Conservation (phyloP, 495 filamentous ascomycete species). For the Podospora anserina region DNA sequence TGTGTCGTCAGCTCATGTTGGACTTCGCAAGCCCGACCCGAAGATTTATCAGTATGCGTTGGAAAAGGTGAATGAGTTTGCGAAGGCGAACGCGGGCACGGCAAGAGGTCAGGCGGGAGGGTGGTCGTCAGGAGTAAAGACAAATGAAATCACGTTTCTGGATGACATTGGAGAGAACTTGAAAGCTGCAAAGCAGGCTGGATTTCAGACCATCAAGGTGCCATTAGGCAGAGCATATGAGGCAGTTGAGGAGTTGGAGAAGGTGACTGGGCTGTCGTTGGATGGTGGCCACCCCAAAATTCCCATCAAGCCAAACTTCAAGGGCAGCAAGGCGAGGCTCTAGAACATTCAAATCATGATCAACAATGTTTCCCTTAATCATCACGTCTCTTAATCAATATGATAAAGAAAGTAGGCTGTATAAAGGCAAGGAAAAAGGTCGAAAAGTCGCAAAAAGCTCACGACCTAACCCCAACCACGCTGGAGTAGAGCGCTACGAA, state of each 20-base stretch:
- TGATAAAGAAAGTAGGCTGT: not conserved
- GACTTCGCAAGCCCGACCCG: conserved; percentile 81
- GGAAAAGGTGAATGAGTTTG: conserved; percentile 56
- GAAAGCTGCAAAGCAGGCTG: conserved; percentile 69
- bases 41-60: conserved; percentile 76
- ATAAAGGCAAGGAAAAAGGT: not conserved
- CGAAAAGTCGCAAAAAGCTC: not conserved
- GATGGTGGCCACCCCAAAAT: conserved; percentile 46
- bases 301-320: conserved; percentile 38
- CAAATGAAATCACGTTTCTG: conserved; percentile 77
- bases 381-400: not conserved
- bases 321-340: conserved; percentile 37
- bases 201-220: conserved; percentile 83
- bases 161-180: conserved; percentile 97
- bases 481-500: not conserved
- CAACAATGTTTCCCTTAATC: not conserved
- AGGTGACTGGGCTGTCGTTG: conserved; percentile 48
- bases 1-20: conserved; percentile 78
- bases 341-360: conserved; percentile 14
- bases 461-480: not conserved
- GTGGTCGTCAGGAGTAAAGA: conserved; percentile 50
- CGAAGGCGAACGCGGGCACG: conserved; percentile 42
- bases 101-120: conserved; percentile 42
- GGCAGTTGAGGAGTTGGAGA: conserved; percentile 57
- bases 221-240: conserved; percentile 70